Evolutionary conservation across 129 eudicot species (phyloP).

Genomic region (Scalesia atractyloides): DNA sequence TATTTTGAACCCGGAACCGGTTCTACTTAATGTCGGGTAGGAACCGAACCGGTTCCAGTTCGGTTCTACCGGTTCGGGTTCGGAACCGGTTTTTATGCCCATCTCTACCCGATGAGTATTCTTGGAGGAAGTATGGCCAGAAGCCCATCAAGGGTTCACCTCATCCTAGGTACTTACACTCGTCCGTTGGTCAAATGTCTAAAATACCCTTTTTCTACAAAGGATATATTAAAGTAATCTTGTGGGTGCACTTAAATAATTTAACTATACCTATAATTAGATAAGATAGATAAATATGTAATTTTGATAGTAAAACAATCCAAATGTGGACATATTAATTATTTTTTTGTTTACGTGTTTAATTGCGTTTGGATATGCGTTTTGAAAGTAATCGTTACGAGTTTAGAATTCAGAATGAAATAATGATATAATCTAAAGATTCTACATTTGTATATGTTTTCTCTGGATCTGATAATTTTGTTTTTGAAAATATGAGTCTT

Average conservation of each 20-base stretch:
- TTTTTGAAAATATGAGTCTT: too few species aligned
- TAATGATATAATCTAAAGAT: background rate
- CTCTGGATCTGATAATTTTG: too few species aligned
- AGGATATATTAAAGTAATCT: background rate
- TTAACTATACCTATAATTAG: background rate
- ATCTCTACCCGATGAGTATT: slow-evolving; percentile 78
- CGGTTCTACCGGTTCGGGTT: too few species aligned
- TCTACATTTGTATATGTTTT: too few species aligned
- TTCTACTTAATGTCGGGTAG: too few species aligned
- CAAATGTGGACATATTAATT: background rate
- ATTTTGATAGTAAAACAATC: background rate
- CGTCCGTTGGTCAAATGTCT: background rate
- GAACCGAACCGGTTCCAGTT: too few species aligned
- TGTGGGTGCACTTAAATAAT: background rate
- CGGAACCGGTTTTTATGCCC: too few species aligned
- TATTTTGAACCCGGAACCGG: too few species aligned
- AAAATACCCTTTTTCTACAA: background rate
- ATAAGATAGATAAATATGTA: background rate
- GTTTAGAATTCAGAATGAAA: too few species aligned
- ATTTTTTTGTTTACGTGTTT: too few species aligned
- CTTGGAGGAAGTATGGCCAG: slow-evolving; percentile 72
- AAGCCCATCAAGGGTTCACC: slow-evolving; percentile 65
- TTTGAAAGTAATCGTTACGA: too few species aligned
- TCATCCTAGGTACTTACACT: slow-evolving; percentile 69
- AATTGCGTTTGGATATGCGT: too few species aligned